Conservation (phyloP, 2,329 filamentous ascomycete genomes). For the Dactylellina leptospora region DNA sequence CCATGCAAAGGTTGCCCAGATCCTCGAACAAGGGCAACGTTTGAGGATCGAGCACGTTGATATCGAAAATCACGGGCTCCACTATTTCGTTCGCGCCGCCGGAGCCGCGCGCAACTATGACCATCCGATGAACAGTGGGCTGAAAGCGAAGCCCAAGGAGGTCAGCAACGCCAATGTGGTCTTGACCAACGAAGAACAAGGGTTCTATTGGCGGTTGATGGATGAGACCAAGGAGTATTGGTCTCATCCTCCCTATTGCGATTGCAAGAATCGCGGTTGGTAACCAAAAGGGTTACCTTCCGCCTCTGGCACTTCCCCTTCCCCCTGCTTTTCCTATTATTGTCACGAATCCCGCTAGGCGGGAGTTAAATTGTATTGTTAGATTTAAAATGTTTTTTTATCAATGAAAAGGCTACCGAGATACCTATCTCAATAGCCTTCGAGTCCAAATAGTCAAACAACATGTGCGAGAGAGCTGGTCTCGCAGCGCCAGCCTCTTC, state of each 20-base stretch:
- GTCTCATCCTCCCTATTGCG: slow-evolving; percentile 25
- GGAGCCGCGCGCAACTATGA: slow-evolving; percentile 32
- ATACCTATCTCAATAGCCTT: no score
- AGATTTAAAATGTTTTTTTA: no score
- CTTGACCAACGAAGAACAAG: slow-evolving; percentile 23
- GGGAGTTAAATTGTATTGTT: no score
- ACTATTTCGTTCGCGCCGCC: slow-evolving; percentile 21
- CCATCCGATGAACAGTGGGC: slow-evolving; percentile 25
- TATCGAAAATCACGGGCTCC: slow-evolving; percentile 9
- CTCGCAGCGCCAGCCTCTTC: no score
- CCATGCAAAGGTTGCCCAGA: slow-evolving; percentile 19
- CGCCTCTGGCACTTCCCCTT: no score
- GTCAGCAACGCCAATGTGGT: slow-evolving; percentile 1
- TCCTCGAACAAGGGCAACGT: slow-evolving; percentile 39
- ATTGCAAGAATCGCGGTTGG: no score
- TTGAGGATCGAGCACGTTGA: no score
- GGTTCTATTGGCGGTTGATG: slow-evolving; percentile 18
- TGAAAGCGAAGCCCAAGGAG: slow-evolving; percentile 6
- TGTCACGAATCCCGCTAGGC: no score
- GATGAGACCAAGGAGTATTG: slow-evolving; percentile 20
- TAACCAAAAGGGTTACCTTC: no score
- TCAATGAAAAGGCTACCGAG: no score
- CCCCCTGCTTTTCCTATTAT: no score
- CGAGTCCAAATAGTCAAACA: neutral
- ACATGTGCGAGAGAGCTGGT: no score